Evolutionary conservation across 768 basidiomycete genomes (phyloP), one percentile per base, ranked within the genome.

Genomic region (Podaxis sp.): DNA sequence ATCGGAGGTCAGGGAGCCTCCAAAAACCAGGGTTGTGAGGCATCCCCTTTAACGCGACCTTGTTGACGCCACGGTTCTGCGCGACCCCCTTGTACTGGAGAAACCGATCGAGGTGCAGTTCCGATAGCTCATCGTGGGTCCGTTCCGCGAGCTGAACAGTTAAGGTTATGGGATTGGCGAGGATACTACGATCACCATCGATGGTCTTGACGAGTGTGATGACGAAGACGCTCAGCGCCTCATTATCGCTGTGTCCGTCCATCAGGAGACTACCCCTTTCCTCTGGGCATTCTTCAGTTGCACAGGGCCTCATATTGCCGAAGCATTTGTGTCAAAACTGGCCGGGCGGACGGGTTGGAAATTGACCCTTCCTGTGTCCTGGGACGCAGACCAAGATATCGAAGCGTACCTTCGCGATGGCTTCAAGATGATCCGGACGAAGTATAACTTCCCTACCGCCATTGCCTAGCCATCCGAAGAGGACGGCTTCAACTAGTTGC

Each of bases 141-240:
- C 57, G 2, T 16, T 58, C 3, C 36, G n/a, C 21, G 36, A 50
- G 18, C n/a, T 38, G 10, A 27, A 2, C 2, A 21, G 4, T 21
- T 11, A 50, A 1, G 50, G 48, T 5, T 23, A 11, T 14, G 13
- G 16, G 2, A 23, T 50, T 1, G 14, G 9, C 14, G 3, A 14
- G 14, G 57, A 40, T 25, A 10, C 11, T 4, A 35, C 37, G 11
- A 25, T 70, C 13, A 37, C 70, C 21, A 63, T 69, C 35, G 71
- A 72, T 57, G 69, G 65, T 5, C 61, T 74, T 4, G 71, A 73
- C 51, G 70, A 73, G 61, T 72, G 69, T 54, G 23, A 59, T 16
- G 61, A 59, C 1, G 21, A 61, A 14, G 46, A 60, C 9, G 37
- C 55, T 6, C 66, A 66, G 27, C 16, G 18, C 1, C 21, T 52